Conservation (phyloP, 2,329 filamentous ascomycete genomes). For the Blumeria graminis region DNA sequence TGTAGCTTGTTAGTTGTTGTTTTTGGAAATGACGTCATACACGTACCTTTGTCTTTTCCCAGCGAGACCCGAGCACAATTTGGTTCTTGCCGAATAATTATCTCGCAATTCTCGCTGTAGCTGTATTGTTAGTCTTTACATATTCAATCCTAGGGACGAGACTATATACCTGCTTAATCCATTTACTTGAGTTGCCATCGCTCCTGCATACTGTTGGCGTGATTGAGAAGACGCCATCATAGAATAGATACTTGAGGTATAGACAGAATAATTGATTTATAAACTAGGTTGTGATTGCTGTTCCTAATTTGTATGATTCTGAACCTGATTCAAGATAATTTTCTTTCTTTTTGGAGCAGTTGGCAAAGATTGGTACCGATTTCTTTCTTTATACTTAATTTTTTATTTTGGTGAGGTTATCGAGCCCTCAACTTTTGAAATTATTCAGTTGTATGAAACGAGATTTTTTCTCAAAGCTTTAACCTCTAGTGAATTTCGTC, state of each 20-base stretch:
- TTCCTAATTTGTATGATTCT: not conserved
- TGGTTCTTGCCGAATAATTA: constrained; percentile 41
- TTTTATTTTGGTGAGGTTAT: not conserved
- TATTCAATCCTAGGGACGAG: not conserved
- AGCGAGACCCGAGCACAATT: constrained; percentile 41
- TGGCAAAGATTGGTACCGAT: not conserved
- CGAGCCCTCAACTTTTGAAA: not conserved
- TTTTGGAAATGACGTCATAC: not conserved
- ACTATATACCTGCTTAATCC: not conserved
- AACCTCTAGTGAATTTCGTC: too few relatives aligned
- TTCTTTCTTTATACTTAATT: not conserved
- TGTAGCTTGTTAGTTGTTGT: constrained; percentile 14
- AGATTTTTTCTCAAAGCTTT: too few relatives aligned
- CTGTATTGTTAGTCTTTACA: not conserved
- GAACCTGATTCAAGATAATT: not conserved
- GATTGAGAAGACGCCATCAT: not conserved
- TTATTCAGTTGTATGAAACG: too few relatives aligned
- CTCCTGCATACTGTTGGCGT: constrained; percentile 1
- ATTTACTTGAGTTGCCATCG: not conserved
- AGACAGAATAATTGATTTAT: not conserved
- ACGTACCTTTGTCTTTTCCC: constrained; percentile 49
- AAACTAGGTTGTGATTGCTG: not conserved
- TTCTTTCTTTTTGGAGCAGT: not conserved
- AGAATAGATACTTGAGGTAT: not conserved
- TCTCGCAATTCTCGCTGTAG: constrained; percentile 27